Conservation (phyloP, 495 filamentous ascomycete genomes). For the Copromyces sp. region DNA sequence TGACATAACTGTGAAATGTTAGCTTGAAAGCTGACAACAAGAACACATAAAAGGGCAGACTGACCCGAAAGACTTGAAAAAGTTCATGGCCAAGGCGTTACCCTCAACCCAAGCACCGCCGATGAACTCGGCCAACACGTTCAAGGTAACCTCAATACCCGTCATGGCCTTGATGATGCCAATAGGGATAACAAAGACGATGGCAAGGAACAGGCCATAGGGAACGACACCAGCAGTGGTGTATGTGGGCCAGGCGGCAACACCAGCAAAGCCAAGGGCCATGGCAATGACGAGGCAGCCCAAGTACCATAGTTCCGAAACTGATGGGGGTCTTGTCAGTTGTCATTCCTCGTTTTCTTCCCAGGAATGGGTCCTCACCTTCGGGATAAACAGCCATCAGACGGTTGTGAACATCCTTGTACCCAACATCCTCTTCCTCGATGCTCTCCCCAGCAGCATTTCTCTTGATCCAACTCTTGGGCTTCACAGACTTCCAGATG, state of each 20-base stretch:
- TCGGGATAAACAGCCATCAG: constrained; percentile 31
- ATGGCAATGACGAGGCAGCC: constrained; percentile 22
- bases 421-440: constrained; percentile 3
- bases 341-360: background rate
- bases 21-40: background rate
- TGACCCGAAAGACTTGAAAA: constrained; percentile 32
- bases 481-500: constrained; percentile 20
- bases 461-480: background rate
- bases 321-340: constrained; percentile 1
- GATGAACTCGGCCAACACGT: constrained; percentile 37
- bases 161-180: constrained; percentile 36
- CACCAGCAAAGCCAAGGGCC: constrained; percentile 26
- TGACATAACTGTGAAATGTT: constrained; percentile 19
- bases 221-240: constrained; percentile 31
- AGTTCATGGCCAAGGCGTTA: constrained; percentile 36
- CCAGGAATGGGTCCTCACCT: background rate
- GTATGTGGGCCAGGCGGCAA: constrained; percentile 30
- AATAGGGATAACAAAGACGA: constrained; percentile 33
- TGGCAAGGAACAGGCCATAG: constrained; percentile 32
- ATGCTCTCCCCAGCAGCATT: background rate
- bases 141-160: constrained; percentile 31
- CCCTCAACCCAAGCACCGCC: constrained; percentile 31
- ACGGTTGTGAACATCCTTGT: constrained; percentile 28
- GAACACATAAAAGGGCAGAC: background rate
- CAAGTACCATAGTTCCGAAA: constrained; percentile 36